Conservation (phyloP, 2,329 filamentous ascomycete genomes). For the Cordyceps cateniannulata region DNA sequence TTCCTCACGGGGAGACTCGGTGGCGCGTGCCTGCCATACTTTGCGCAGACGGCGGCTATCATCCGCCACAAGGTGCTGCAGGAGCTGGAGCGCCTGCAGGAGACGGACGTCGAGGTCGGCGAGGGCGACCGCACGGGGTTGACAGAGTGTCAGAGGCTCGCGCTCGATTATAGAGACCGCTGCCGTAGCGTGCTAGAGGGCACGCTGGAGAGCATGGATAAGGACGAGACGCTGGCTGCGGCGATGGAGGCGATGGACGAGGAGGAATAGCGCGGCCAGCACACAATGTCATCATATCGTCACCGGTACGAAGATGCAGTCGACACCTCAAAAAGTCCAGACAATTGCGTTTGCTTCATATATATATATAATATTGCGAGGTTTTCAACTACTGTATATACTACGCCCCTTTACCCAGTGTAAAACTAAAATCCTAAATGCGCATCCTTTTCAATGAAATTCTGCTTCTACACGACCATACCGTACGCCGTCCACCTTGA, state of each 20-base stretch:
- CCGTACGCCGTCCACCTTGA: constrained; percentile 70
- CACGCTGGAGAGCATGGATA: constrained; percentile 34
- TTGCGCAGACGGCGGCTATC: constrained; percentile 32
- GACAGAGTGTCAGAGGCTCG: constrained; percentile 42
- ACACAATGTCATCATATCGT: not conserved
- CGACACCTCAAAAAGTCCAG: not conserved
- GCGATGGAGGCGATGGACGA: constrained; percentile 15
- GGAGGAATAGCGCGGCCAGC: not conserved
- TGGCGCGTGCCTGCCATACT: constrained; percentile 20
- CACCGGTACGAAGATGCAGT: not conserved
- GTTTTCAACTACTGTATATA: not conserved
- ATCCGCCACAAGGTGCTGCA: constrained; percentile 38
- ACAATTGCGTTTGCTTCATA: not conserved
- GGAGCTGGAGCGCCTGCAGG: constrained; percentile 38
- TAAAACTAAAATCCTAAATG: not conserved
- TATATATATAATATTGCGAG: not conserved
- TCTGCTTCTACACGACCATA: constrained; percentile 74
- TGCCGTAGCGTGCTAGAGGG: constrained; percentile 42
- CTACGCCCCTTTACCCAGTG: not conserved
- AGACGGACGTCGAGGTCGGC: constrained; percentile 38
- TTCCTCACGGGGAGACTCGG: constrained; percentile 28
- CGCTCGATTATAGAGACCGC: constrained; percentile 41
- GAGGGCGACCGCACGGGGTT: constrained; percentile 31
- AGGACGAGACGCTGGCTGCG: constrained; percentile 22
- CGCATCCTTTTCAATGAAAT: constrained; percentile 49